These are phyloP conservation scores for Berkeleyomyces basicola DNA, from an alignment of 2,329 filamentous ascomycete genomes.

Conservation along the genomic window DNA sequence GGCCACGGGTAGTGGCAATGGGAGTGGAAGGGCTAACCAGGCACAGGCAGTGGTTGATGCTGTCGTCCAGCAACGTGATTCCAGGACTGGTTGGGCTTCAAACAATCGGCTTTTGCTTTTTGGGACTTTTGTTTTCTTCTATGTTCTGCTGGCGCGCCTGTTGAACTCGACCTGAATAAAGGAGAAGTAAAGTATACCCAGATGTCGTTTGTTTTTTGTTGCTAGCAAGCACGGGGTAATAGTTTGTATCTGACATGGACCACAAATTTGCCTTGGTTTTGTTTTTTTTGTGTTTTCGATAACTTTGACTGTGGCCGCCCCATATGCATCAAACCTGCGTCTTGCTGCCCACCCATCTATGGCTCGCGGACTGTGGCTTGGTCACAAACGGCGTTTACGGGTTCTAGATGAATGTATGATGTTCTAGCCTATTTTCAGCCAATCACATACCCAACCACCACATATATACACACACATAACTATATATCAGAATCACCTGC, in stretches of 20 bases:
- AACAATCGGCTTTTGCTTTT: constrained; percentile 63
- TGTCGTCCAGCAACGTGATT: constrained; percentile 58
- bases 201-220: background rate
- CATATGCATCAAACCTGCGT: background rate
- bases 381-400: background rate
- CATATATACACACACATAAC: background rate
- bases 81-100: constrained; percentile 65
- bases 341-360: background rate
- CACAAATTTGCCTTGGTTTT: background rate
- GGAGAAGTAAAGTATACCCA: background rate
- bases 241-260: background rate
- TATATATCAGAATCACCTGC: background rate
- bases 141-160: constrained; percentile 66
- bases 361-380: background rate
- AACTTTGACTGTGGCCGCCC: background rate
- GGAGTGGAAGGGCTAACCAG: constrained; percentile 21
- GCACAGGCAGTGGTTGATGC: constrained; percentile 60
- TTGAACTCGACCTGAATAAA: constrained; percentile 24
- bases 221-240: background rate
- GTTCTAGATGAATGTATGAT: background rate
- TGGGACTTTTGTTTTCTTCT: constrained; percentile 56
- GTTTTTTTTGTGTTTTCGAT: background rate
- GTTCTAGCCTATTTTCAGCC: background rate
- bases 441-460: background rate
- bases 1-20: constrained; percentile 30